phyloP scores from a whole-genome alignment of 108 stramenopile genomes.

The Cyclostephanos tholiformis region DNA sequence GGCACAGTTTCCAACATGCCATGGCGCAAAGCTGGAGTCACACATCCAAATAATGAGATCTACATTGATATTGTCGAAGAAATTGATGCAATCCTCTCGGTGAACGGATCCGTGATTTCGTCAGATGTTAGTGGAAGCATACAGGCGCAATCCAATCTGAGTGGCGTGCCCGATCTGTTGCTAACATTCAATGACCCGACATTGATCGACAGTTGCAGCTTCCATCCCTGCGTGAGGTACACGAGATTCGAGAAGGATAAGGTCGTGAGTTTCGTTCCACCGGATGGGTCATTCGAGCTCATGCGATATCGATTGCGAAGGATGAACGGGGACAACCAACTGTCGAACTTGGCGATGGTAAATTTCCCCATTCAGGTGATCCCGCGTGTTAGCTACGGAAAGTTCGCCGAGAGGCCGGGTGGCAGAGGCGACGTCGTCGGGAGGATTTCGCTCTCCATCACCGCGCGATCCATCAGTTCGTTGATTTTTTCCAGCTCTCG shows the following conservation, averaged over 20 bases:
- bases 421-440: conserved; percentile 38
- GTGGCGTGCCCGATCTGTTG: conserved; percentile 95
- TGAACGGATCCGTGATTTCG: conserved; percentile 85
- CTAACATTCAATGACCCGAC: conserved; percentile 88
- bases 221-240: conserved; percentile 99
- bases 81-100: conserved; percentile 92
- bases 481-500: conserved; percentile 65
- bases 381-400: conserved; percentile 71
- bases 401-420: conserved; percentile 21
- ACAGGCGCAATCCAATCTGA: conserved; percentile 88
- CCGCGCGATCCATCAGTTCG: conserved; percentile 68
- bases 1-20: conserved; percentile 97
- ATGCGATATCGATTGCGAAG: conserved; percentile 92
- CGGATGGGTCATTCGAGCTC: conserved; percentile 97
- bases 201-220: conserved; percentile 95
- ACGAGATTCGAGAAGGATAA: conserved; percentile 89
- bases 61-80: conserved; percentile 98
- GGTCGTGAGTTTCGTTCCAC: conserved; percentile 97
- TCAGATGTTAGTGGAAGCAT: conserved; percentile 92
- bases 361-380: conserved; percentile 79
- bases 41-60: conserved; percentile 95
- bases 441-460: conserved; percentile 57
- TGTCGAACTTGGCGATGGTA: conserved; percentile 37
- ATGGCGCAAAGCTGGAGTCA: conserved; percentile 95
- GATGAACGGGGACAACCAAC: conserved; percentile 34